phyloP scores from a whole-genome alignment of 768 basidiomycete genomes.

The Tricholoma sp. region DNA sequence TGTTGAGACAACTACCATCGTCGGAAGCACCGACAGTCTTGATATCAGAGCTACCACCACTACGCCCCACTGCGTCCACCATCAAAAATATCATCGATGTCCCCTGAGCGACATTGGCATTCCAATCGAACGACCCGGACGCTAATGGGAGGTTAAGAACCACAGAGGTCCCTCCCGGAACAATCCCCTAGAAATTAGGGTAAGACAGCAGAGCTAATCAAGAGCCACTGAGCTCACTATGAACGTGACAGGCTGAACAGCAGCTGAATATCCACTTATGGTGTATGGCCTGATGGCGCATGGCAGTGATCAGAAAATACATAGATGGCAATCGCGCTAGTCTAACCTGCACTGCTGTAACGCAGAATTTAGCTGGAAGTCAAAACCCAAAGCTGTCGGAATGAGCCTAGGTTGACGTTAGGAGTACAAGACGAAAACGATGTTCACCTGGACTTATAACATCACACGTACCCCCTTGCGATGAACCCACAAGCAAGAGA shows the following conservation, averaged over 20 bases:
- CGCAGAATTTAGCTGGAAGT: constrained; percentile 45
- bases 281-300: constrained; percentile 34
- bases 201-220: neutral
- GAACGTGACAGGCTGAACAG: constrained; percentile 50
- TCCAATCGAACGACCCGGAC: constrained; percentile 45
- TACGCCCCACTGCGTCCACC: constrained; percentile 42
- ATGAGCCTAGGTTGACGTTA: constrained; percentile 1
- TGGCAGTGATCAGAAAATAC: neutral
- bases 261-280: constrained; percentile 40
- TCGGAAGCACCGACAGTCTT: constrained; percentile 41
- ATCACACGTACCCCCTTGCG: constrained; percentile 47
- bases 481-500: constrained; percentile 42
- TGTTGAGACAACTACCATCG: constrained; percentile 47
- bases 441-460: constrained; percentile 36
- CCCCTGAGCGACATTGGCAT: constrained; percentile 49
- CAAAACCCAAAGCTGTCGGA: constrained; percentile 34
- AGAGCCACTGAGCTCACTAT: constrained; percentile 29
- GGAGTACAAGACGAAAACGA: constrained; percentile 3
- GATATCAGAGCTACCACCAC: constrained; percentile 60
- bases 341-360: constrained; percentile 60
- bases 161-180: constrained; percentile 57
- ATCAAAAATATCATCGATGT: constrained; percentile 56
- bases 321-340: constrained; percentile 4
- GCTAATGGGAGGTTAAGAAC: constrained; percentile 37
- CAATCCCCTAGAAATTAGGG: constrained; percentile 39